Conservation (phyloP, 2,329 filamentous ascomycete genomes). For the Daldinia sp. region DNA sequence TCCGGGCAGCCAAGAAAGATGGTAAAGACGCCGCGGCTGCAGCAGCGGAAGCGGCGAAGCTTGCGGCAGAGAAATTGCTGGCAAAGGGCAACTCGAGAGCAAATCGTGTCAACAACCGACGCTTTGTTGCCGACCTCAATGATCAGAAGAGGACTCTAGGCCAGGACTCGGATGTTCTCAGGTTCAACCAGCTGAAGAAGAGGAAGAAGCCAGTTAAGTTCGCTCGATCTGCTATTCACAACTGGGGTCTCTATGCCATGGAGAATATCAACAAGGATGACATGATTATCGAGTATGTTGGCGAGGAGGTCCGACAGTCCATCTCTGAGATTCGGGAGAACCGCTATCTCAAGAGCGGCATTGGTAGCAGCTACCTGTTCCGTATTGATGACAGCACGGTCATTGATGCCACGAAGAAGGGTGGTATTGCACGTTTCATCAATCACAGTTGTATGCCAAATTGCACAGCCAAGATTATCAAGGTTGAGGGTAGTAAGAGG, state of each 20-base stretch:
- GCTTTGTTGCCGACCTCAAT: conserved; percentile 93
- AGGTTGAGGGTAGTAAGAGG: conserved; percentile 95
- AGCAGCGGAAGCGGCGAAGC: conserved; percentile 77
- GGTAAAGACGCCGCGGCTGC: conserved; percentile 74
- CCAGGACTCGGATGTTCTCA: conserved; percentile 88
- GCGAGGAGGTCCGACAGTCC: conserved; percentile 95
- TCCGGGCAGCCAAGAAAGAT: conserved; percentile 72
- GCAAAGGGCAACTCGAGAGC: conserved; percentile 92
- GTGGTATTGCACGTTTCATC: conserved; percentile 97
- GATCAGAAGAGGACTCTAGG: conserved; percentile 90
- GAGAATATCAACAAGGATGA: conserved; percentile 97
- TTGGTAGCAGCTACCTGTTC: conserved; percentile 97
- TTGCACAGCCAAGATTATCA: conserved; percentile 99
- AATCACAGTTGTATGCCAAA: conserved; percentile 99
- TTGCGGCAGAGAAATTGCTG: conserved; percentile 82
- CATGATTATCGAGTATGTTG: conserved; percentile 99
- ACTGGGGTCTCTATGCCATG: conserved; percentile 98
- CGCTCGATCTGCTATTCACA: conserved; percentile 96
- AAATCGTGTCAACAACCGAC: conserved; percentile 94
- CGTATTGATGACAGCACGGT: conserved; percentile 98
- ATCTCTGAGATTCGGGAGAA: conserved; percentile 96
- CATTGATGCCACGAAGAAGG: conserved; percentile 98
- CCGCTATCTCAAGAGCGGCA: conserved; percentile 93
- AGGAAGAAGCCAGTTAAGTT: conserved; percentile 99
- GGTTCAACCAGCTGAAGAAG: conserved; percentile 99